Conservation (phyloP, 148 eudicot genomes). For the Bassia scoparia region DNA sequence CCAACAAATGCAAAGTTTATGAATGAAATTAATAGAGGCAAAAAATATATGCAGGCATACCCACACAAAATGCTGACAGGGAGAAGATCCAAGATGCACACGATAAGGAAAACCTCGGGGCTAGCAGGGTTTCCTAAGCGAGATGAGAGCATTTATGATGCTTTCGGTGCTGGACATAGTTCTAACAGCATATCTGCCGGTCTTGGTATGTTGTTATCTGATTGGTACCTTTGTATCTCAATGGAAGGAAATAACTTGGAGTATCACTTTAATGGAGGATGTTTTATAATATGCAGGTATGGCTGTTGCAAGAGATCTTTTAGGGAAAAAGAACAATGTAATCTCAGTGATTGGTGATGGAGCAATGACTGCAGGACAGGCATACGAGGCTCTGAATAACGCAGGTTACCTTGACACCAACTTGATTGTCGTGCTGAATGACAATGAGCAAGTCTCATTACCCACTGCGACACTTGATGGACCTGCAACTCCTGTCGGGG, state of each 20-base stretch:
- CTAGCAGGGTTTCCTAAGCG: conserved; percentile 79
- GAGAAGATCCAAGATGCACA: conserved; percentile 72
- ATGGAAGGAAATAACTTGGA: not conserved
- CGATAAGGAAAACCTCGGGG: conserved; percentile 70
- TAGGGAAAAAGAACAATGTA: conserved; percentile 56
- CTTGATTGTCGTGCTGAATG: conserved; percentile 62
- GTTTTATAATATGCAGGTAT: conserved; percentile 38
- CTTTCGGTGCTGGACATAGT: conserved; percentile 83
- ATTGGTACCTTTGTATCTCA: not conserved
- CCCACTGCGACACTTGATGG: conserved; percentile 79
- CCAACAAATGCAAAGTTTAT: not conserved
- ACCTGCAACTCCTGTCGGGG: conserved; percentile 76
- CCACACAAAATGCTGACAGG: conserved; percentile 79
- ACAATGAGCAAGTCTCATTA: conserved; percentile 68
- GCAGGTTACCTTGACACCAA: conserved; percentile 71
- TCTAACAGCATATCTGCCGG: conserved; percentile 91
- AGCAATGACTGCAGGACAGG: conserved; percentile 89
- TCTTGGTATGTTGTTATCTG: conserved; percentile 42
- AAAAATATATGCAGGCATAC: conserved; percentile 51
- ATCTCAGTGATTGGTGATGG: conserved; percentile 79
- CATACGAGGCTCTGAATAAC: conserved; percentile 77
- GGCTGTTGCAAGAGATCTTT: conserved; percentile 72
- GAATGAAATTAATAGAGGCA: not conserved
- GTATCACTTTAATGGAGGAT: not conserved
- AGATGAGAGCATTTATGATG: conserved; percentile 73